Conservation (phyloP, 176 grass and related monocot genomes). For the Musa troglodytarum region DNA sequence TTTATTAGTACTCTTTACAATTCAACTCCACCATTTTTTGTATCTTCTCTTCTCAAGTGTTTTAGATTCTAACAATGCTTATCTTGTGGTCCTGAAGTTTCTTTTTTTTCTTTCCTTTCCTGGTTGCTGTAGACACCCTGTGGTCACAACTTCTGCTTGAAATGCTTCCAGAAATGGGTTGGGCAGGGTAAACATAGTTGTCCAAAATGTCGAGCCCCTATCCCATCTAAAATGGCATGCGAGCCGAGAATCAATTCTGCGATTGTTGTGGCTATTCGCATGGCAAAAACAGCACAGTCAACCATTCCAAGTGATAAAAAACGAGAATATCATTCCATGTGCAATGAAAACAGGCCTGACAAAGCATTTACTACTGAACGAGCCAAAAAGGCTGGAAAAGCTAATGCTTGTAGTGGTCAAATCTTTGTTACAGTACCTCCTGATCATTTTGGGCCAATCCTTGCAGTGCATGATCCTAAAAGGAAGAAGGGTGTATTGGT, state of each 20-base stretch:
- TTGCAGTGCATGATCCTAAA: conserved; percentile 61
- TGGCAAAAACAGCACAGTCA: conserved; percentile 57
- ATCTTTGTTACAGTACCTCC: conserved; percentile 88
- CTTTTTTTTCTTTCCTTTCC: neutral
- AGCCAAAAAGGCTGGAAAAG: conserved; percentile 69
- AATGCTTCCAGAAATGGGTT: conserved; percentile 83
- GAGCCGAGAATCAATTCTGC: conserved; percentile 76
- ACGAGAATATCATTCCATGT: conserved; percentile 46
- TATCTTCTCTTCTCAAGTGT: neutral
- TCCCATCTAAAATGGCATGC: conserved; percentile 65
- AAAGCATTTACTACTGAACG: conserved; percentile 80
- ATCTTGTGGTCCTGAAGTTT: neutral
- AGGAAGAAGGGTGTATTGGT: conserved; percentile 52
- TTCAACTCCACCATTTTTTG: neutral
- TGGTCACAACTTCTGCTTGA: conserved; percentile 90
- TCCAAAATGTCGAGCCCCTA: conserved; percentile 42
- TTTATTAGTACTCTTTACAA: no score
- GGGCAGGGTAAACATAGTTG: conserved; percentile 47
- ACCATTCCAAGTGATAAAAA: neutral
- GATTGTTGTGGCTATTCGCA: conserved; percentile 54
- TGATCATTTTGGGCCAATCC: conserved; percentile 92
- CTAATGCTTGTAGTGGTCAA: conserved; percentile 86
- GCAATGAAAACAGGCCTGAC: conserved; percentile 76
- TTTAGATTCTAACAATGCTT: no score
- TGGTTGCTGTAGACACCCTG: conserved; percentile 55